These are phyloP conservation scores for Quercus agrifolia DNA, from an alignment of 306 rosid genomes.

Conservation along the genomic window DNA sequence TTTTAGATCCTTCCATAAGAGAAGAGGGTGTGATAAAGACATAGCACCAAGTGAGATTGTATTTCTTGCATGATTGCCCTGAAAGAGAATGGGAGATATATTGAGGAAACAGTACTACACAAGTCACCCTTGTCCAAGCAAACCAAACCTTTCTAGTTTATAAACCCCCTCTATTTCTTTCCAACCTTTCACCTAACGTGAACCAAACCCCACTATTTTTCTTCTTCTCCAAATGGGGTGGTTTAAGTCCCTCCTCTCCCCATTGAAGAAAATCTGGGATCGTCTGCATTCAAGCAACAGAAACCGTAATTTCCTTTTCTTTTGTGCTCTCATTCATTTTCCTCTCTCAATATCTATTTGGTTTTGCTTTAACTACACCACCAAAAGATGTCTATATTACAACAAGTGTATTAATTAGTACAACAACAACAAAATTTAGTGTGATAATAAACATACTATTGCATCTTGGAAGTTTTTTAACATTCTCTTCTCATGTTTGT, in stretches of 20 bases:
- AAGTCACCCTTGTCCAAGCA: slow-evolving; percentile 37
- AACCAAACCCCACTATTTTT: slow-evolving; percentile 1
- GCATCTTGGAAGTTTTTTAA: not conserved
- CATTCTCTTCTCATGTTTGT: not conserved
- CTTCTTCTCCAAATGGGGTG: slow-evolving; percentile 49
- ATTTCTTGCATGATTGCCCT: slow-evolving; percentile 38
- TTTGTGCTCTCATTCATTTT: not conserved
- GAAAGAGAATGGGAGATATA: slow-evolving; percentile 22
- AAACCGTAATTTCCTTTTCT: slow-evolving; percentile 27
- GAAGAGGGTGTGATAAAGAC: slow-evolving; percentile 46
- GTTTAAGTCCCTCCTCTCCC: slow-evolving; percentile 53
- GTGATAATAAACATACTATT: too few relatives aligned
- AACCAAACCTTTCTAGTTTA: slow-evolving; percentile 16
- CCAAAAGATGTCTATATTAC: too few relatives aligned
- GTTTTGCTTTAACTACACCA: not conserved
- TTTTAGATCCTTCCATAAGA: slow-evolving; percentile 16
- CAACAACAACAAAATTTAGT: too few relatives aligned
- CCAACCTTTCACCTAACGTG: slow-evolving; percentile 33
- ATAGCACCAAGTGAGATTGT: slow-evolving; percentile 33
- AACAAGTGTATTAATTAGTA: too few relatives aligned
- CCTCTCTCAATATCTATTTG: not conserved
- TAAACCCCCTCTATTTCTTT: slow-evolving; percentile 22
- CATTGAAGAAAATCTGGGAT: slow-evolving; percentile 68
- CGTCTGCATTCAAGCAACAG: slow-evolving; percentile 50
- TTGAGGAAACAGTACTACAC: slow-evolving; percentile 28